Base-by-base conservation (phyloP, 2,329 filamentous ascomycete species). In the Calonectria montana region DNA sequence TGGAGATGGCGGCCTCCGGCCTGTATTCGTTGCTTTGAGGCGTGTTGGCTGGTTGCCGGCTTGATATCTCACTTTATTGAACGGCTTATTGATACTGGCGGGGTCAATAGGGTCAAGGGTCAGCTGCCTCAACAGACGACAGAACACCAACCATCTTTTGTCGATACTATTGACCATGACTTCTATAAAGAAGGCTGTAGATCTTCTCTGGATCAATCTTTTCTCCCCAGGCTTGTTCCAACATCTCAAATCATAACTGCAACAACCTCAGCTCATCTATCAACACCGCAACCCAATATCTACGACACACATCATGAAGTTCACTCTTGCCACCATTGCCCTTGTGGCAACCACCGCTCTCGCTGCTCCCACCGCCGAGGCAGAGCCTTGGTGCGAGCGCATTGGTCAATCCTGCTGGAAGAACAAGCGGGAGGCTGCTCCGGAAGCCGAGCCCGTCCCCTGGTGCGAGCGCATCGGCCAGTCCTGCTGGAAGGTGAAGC, bases 401-500 rank as follows among this genome's bases (percentile, higher is more conserved):
- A 80, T 80, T 35, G 85, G 86, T 31, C 80, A 84, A 70, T 76
- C 80, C 16, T 88, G 86, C 82, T 81, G 79, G 77, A 84, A 85
- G 75, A 81, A 80, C 64, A 85, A 84, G 79, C 83, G 83, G 59
- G 83, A 67, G 10, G 74, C 78, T 50, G 70, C 69, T 39, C 69
- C 79, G 50, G 77, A 78, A 41, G 57, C 76, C 7, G 76, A 74
- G 37, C 74, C 77, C 18, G 74, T 78, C 50, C 78, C 79, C 6
- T 82, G 81, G 74, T 87, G 86, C 77, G 74, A 81, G 73, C 78
- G 80, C 43, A 80, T 80, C 35, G 85, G 86, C 39, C 80, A 84
- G 70, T 76, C 80, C n/a, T 87, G 86, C 82, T 80, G 79, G 77
- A 84, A 85, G 75, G 81, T 80, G 67, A 85, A 84, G 79, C 83